Evolutionary conservation across 2,329 filamentous ascomycete species (phyloP), one percentile per base, ranked within the genome.

Genomic region (Fusarium ambrosium): DNA sequence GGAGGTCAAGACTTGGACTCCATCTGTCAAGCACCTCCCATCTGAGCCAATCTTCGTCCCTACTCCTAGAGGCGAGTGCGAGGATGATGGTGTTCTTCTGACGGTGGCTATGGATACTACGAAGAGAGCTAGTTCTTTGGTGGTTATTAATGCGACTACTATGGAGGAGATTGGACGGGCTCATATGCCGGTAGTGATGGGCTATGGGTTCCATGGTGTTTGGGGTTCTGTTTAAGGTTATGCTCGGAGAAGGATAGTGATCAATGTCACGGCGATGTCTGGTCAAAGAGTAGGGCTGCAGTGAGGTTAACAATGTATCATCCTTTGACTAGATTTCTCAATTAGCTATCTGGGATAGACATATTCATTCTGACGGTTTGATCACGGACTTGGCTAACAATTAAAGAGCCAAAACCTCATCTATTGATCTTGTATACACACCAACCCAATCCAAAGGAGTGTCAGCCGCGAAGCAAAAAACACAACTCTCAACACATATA

Each of bases 31-130:
- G 29, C 62, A 66, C n/a, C 18, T 69, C 6, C 39, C 67, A 4
- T 67, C 58, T 16, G 68, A 70, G 58, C 68, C 68, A 20, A 67
- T 70, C 48, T 70, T 67, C 37, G 64, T 70, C 4, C 45, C 63
- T 0, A 53, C 39, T 5, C 68, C 68, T 18, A 51, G 58, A 3
- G 53, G 24, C 4, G 48, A 62, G 29, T 8, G 58, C 7, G 68
- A 70, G 18, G 68, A 70, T 14, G 64, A 70, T 10, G 68, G 68
- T 37, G 59, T 70, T 5, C 14, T 70, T 1, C 8, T 70, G 9
- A 62, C 59, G 0, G 68, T 70, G 6, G 68, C 48, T 2, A 70
- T 70, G 64, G 64, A 66, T 36, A 39, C 59, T 18, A 45, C 27
- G 4, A 34, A 62, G 32, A 24, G 68, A 29, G n/a, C 27, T 7